A percentile compares a stretch with the other conserved stretches of the same genome.
Conservation (phyloP, 1,284 basidiomycete species). For the Agroathelia rolfsii region DNA sequence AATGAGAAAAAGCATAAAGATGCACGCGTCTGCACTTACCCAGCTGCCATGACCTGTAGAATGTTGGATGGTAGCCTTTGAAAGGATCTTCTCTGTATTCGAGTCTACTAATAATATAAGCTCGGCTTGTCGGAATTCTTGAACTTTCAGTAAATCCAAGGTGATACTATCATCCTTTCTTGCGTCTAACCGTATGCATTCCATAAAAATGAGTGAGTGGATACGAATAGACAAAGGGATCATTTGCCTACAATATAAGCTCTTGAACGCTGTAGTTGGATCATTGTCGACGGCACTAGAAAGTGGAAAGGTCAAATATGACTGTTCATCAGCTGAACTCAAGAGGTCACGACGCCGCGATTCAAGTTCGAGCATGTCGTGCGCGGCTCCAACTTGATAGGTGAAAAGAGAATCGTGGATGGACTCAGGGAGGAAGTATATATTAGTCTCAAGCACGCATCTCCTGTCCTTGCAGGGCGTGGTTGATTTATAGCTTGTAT, state of each 20-base stretch:
- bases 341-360: slow-evolving; percentile 23
- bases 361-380: slow-evolving; percentile 33
- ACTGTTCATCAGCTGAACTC: slow-evolving; percentile 21
- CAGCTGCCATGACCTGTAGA: too few relatives aligned
- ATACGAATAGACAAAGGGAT: background rate
- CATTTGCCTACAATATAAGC: slow-evolving; percentile 32
- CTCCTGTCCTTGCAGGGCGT: too few relatives aligned
- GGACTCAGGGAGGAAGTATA: slow-evolving; percentile 31
- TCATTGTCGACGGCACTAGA: slow-evolving; percentile 48
- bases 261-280: slow-evolving; percentile 37
- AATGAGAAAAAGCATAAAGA: too few relatives aligned
- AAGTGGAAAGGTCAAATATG: slow-evolving; percentile 37
- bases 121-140: slow-evolving; percentile 21
- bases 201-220: slow-evolving; percentile 8
- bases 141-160: slow-evolving; percentile 30
- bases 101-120: slow-evolving; percentile 36
- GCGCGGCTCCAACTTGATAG: slow-evolving; percentile 20
- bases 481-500: slow-evolving; percentile 13
- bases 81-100: slow-evolving; percentile 30
- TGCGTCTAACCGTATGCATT: slow-evolving; percentile 17
- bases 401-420: slow-evolving; percentile 15
- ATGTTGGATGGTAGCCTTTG: too few relatives aligned
- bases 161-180: slow-evolving; percentile 35
- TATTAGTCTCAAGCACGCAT: slow-evolving; percentile 50
- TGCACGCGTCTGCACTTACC: too few relatives aligned